Conservation (phyloP, 345 rosid species). For the Clarkia xantiana region DNA sequence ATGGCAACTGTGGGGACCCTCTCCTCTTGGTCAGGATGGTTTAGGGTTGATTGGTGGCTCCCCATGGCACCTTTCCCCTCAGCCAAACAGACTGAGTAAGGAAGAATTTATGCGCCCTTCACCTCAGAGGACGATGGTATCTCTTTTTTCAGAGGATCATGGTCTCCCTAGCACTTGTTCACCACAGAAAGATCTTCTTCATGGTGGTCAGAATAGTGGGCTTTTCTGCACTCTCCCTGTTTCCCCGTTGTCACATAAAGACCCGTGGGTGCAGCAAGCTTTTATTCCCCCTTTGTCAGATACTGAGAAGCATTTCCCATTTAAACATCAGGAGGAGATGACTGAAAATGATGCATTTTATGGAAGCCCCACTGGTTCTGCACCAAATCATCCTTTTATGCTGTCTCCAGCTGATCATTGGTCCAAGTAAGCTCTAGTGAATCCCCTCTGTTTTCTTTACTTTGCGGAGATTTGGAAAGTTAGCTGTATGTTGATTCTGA, state of each 20-base stretch:
- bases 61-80: conserved; percentile 43
- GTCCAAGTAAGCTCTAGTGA: conserved; percentile 54
- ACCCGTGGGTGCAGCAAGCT: conserved; percentile 65
- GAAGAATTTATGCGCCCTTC: conserved; percentile 17
- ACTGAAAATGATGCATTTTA: no score
- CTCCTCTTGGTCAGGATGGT: conserved; percentile 67
- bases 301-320: conserved; percentile 26
- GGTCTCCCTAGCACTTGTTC: conserved; percentile 31
- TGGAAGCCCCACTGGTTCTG: no score
- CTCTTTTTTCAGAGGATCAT: conserved; percentile 59
- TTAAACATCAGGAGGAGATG: no score
- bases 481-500: no score
- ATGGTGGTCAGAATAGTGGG: conserved; percentile 44
- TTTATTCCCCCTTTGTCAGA: conserved; percentile 49
- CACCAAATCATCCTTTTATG: no score
- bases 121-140: conserved; percentile 41
- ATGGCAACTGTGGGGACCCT: conserved; percentile 95
- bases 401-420: conserved; percentile 17
- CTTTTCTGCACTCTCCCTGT: conserved; percentile 41
- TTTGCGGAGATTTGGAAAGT: no score
- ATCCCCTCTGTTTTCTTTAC: no score
- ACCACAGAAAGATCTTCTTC: conserved; percentile 48
- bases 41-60: conserved; percentile 39
- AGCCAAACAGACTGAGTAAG: conserved; percentile 27
- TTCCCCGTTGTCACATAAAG: no score